Evolutionary conservation across 2,329 filamentous ascomycete genomes (phyloP), one percentile per base, ranked within the genome.

Genomic region (Cercospora berteroae): DNA sequence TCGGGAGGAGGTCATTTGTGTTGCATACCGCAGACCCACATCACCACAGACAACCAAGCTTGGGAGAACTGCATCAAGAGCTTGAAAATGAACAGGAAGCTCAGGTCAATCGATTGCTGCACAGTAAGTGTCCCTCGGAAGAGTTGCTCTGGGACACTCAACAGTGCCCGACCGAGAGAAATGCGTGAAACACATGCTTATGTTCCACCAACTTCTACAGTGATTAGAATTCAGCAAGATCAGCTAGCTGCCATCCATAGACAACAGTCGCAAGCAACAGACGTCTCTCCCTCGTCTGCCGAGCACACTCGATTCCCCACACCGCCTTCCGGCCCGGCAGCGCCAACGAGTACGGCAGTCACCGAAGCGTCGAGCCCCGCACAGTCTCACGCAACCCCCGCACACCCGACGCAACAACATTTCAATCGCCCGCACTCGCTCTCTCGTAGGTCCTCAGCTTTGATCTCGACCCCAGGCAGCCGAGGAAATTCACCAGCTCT

Each of bases 41-140:
- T 25, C 85, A 91, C 74, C 86, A 87, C 71, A 84, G 90, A 59
- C 81, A 89, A 0, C 90, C 90, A 2, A 93, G 90, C 76, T 79
- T 93, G 69, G 90, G 90, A 18, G 90, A 93, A 78, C 85, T 93
- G 50, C 90, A 93, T 72, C 90, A 93, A 76, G 89, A 93, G 79
- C 83, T 93, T 1, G 90, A 93, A 78, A 90, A 88, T 63, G 90
- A 93, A 79, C 90, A 93, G 77, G 90, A 93, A 75, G 89, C 88
- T 25, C 90, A 93, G 79, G 90, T 93, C 70, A 94, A 94, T 76
- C 88, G 91, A 10, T 85, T 94, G 2, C 83, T 94, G 55, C 86
- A 87, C 67, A 52, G 52, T 57, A 31, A 16, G 52, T 57, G 5
- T 9, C 25, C 10, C 3, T 18, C 52, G 4, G 25, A 18, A 27